Evolutionary conservation across 139 green algal genomes (phyloP).

Genomic region (Tetraselmis chui): DNA sequence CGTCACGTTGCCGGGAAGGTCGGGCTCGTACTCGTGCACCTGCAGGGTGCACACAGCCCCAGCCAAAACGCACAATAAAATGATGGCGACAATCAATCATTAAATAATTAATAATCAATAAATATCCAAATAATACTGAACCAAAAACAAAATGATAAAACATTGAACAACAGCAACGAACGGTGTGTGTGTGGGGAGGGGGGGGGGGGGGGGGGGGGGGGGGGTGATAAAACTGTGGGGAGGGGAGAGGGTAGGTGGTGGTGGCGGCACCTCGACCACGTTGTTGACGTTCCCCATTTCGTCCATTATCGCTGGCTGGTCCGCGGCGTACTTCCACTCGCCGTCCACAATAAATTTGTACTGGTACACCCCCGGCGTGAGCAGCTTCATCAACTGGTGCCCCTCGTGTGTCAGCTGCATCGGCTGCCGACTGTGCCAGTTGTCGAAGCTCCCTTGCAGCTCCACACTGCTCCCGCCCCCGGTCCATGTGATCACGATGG

Average conservation of each 20-base stretch:
- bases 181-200: too few species aligned
- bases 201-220: conserved; percentile 72
- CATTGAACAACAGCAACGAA: too few species aligned
- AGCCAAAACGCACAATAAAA: too few species aligned
- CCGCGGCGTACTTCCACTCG: conserved; percentile 93
- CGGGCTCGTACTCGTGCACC: conserved; percentile 87
- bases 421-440: neutral
- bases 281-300: conserved; percentile 99
- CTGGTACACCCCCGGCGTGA: conserved; percentile 31
- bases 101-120: too few species aligned
- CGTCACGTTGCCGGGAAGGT: conserved; percentile 86
- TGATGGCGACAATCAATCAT: too few species aligned
- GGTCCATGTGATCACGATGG: neutral
- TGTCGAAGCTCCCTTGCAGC: neutral
- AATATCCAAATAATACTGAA: too few species aligned
- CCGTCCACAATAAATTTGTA: conserved; percentile 98
- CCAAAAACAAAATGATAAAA: too few species aligned
- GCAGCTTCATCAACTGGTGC: neutral
- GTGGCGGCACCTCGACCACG: conserved; percentile 93
- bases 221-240: conserved; percentile 82
- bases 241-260: conserved; percentile 90
- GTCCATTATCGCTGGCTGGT: conserved; percentile 92
- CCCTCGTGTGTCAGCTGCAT: neutral
- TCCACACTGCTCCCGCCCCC: neutral
- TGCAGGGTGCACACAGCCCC: too few species aligned